Conservation (phyloP, 306 rosid species). For the Pachyrhizus erosus region DNA sequence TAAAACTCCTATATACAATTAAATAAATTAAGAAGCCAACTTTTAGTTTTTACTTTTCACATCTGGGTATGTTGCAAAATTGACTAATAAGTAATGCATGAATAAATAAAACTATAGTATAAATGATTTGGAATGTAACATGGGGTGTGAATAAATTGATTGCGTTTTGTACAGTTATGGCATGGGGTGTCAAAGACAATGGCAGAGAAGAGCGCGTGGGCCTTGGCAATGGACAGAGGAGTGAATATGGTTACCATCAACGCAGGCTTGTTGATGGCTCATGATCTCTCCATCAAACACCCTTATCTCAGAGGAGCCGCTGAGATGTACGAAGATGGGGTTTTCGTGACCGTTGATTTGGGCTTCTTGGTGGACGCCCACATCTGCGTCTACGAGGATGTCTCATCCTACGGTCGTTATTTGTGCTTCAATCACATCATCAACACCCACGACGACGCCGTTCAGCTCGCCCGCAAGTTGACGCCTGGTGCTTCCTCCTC, state of each 20-base stretch:
- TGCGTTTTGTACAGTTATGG: slow-evolving; percentile 65
- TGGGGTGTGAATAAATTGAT: background rate
- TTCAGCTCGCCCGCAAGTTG: slow-evolving; percentile 65
- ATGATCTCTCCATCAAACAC: slow-evolving; percentile 57
- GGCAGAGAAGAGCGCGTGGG: slow-evolving; percentile 89
- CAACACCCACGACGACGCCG: slow-evolving; percentile 67
- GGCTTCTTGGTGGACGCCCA: slow-evolving; percentile 70
- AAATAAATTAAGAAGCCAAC: too few species aligned
- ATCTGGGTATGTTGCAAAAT: background rate
- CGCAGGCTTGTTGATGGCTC: slow-evolving; percentile 55
- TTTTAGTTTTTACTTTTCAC: background rate
- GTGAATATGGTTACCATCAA: slow-evolving; percentile 81
- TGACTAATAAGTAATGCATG: background rate
- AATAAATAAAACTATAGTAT: background rate
- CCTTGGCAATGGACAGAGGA: slow-evolving; percentile 89
- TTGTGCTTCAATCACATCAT: slow-evolving; percentile 76
- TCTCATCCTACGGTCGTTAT: slow-evolving; percentile 91
- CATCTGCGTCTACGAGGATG: slow-evolving; percentile 68
- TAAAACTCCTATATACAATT: background rate
- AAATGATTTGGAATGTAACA: background rate
- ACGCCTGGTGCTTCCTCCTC: slow-evolving; percentile 54
- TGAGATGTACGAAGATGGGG: slow-evolving; percentile 92
- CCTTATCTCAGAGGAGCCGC: slow-evolving; percentile 92
- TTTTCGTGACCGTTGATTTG: slow-evolving; percentile 79
- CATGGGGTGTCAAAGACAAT: slow-evolving; percentile 87